phyloP scores from a whole-genome alignment of 129 eudicot species.

The Apium graveolens region DNA sequence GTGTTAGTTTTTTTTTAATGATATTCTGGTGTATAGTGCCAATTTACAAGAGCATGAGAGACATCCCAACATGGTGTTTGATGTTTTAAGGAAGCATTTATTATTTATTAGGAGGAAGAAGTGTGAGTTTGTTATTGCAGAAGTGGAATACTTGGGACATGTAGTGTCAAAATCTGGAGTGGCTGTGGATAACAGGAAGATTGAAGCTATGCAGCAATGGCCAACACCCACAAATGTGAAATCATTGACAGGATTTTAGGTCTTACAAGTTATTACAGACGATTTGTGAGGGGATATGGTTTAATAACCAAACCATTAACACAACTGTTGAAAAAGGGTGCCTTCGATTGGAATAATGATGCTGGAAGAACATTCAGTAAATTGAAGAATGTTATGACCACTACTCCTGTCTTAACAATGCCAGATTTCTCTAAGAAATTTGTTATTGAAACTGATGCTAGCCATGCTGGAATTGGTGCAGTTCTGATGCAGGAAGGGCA shows the following conservation, averaged over 20 bases:
- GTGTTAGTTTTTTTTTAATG: neutral
- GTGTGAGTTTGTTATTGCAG: accelerated
- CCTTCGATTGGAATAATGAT: neutral
- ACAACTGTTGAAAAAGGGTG: neutral
- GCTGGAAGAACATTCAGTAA: neutral
- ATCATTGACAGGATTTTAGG: neutral
- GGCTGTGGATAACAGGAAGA: neutral
- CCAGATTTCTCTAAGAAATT: neutral
- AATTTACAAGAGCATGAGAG: neutral
- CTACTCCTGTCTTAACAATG: neutral
- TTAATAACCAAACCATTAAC: neutral
- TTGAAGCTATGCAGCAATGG: neutral
- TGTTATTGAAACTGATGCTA: neutral
- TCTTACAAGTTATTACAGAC: too few relatives aligned
- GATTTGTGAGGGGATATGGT: neutral
- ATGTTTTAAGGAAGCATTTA: neutral
- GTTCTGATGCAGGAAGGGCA: neutral
- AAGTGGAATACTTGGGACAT: neutral
- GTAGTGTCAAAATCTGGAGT: neutral
- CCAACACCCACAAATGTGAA: neutral
- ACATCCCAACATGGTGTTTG: neutral
- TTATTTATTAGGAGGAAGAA: neutral
- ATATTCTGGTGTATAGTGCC: neutral
- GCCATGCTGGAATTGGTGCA: neutral
- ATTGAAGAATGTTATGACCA: neutral